Conservation (phyloP, 2,329 filamentous ascomycete genomes). For the Chrysoporthe puriensis region DNA sequence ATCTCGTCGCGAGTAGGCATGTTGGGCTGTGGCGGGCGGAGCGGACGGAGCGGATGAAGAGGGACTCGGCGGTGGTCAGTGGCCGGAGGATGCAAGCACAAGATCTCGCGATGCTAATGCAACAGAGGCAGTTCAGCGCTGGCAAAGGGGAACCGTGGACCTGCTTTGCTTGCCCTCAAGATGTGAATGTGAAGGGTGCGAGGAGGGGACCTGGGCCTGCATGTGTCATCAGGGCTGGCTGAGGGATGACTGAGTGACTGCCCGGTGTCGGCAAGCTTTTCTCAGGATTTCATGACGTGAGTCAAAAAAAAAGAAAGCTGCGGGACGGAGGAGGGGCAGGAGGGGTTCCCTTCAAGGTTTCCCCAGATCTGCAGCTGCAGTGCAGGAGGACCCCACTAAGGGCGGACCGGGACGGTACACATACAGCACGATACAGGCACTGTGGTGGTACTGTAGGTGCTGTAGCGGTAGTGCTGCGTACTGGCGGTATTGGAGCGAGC, state of each 20-base stretch:
- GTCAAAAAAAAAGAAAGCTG: constrained; percentile 6
- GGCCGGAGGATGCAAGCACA: neutral
- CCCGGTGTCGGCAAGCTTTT: constrained; percentile 23
- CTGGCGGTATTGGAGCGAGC: no score
- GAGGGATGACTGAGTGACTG: neutral
- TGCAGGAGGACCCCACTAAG: constrained; percentile 3
- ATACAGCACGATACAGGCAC: no score
- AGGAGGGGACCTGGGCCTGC: neutral
- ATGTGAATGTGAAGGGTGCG: neutral
- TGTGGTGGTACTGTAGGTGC: no score
- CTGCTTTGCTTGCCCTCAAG: neutral
- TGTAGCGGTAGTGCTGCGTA: no score
- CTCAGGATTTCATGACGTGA: constrained; percentile 9
- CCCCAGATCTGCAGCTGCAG: constrained; percentile 17
- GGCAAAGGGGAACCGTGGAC: neutral
- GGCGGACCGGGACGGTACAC: no score
- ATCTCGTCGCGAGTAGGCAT: constrained; percentile 78
- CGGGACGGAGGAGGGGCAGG: constrained; percentile 1
- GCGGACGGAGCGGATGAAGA: neutral
- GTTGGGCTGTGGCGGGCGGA: neutral
- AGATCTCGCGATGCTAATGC: neutral
- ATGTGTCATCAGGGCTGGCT: constrained; percentile 1
- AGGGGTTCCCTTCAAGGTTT: constrained; percentile 4
- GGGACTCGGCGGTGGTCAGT: neutral
- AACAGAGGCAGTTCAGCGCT: neutral